Evolutionary conservation across 202 grass and related monocot species (phyloP).

Genomic region (Zizania palustris): DNA sequence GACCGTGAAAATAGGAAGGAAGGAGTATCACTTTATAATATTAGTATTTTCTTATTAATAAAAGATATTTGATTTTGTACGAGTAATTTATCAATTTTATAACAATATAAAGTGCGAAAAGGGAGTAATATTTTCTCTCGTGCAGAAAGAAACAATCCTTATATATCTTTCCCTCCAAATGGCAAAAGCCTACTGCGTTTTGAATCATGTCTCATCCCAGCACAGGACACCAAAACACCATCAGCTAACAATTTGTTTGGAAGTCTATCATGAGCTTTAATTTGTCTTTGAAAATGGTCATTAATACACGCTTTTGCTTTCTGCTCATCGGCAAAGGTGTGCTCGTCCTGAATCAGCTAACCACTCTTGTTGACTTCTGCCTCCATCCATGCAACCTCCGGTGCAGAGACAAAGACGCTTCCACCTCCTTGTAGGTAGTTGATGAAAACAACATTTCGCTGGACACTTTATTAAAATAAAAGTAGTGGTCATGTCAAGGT

Average conservation of each 20-base stretch:
- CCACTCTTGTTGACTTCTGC: slow-evolving; percentile 16
- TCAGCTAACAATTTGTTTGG: background rate
- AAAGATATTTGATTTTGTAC: too few relatives aligned
- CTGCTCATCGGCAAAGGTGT: background rate
- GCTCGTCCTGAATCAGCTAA: background rate
- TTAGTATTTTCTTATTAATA: too few relatives aligned
- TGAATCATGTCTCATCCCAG: background rate
- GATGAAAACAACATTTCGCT: slow-evolving; percentile 41
- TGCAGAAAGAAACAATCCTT: background rate
- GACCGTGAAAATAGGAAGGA: too few relatives aligned
- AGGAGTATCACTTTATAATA: too few relatives aligned
- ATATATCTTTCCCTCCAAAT: background rate
- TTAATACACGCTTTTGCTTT: slow-evolving; percentile 7
- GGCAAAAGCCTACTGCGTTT: background rate
- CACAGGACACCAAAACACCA: background rate
- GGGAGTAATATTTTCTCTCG: background rate
- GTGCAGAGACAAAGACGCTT: slow-evolving; percentile 37
- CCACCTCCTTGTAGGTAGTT: slow-evolving; percentile 40
- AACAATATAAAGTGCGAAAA: too few relatives aligned
- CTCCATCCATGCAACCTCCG: background rate
- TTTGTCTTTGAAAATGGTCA: slow-evolving; percentile 4
- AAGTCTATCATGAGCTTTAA: background rate
- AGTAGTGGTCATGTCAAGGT: slow-evolving; percentile 24
- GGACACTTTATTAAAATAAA: background rate
- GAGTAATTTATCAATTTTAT: too few relatives aligned